These are phyloP conservation scores for Pestalotiopsis sp. DNA, from an alignment of 2,329 filamentous ascomycete genomes.

Conservation along the genomic window DNA sequence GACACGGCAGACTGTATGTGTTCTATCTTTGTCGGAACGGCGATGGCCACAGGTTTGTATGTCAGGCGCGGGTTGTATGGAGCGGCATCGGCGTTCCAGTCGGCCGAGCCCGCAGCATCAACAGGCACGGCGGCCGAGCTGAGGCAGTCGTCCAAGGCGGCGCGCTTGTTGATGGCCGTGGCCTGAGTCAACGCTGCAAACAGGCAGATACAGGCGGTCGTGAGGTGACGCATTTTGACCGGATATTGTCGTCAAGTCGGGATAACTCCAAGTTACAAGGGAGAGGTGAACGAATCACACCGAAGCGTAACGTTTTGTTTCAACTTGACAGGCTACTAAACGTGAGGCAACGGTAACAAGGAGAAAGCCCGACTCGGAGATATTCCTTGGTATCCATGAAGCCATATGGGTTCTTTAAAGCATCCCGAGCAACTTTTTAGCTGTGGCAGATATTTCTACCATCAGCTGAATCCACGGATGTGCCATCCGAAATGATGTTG, in stretches of 20 bases:
- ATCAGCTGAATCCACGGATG: constrained; percentile 1
- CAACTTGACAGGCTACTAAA: not conserved
- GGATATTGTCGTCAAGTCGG: not conserved
- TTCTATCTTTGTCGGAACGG: constrained; percentile 42
- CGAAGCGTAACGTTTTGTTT: not conserved
- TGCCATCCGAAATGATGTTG: not conserved
- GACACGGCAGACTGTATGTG: constrained; percentile 46
- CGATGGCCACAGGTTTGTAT: constrained; percentile 42
- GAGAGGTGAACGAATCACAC: not conserved
- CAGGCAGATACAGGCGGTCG: constrained; percentile 28
- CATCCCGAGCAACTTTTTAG: not conserved
- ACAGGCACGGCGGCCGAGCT: constrained; percentile 23
- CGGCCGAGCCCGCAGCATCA: constrained; percentile 29
- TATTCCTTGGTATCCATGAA: too few relatives aligned
- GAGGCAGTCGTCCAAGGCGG: constrained; percentile 31
- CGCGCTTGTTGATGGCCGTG: constrained; percentile 28
- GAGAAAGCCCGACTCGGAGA: too few relatives aligned
- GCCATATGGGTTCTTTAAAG: not conserved
- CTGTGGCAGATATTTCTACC: not conserved
- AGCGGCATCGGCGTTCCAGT: constrained; percentile 29
- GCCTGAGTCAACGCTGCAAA: constrained; percentile 24
- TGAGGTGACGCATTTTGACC: not conserved
- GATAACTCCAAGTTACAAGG: not conserved
- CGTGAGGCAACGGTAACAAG: not conserved
- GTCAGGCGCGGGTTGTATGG: constrained; percentile 32